A percentile compares a stretch with the other conserved stretches of the same genome.
Evolutionary conservation across 2,329 filamentous ascomycete genomes (phyloP).

Genomic region (Mollisia scopiformis): DNA sequence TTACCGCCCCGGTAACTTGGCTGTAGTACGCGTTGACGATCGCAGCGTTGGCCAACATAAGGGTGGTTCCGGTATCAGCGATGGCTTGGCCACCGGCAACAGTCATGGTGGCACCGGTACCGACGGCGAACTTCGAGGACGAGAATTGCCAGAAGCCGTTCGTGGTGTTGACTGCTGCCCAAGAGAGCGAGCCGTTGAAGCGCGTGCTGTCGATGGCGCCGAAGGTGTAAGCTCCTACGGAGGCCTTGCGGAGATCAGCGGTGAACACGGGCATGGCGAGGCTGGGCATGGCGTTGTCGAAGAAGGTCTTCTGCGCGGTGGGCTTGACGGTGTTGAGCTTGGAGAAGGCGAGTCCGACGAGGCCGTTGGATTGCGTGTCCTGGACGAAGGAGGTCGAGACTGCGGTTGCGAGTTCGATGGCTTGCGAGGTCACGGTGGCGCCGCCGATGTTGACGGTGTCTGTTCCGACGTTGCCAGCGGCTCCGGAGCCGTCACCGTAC

Average conservation of each 20-base stretch:
- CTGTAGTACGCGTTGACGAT: conserved; percentile 46
- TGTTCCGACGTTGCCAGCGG: conserved; percentile 39
- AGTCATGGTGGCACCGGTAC: conserved; percentile 54
- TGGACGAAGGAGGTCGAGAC: conserved; percentile 38
- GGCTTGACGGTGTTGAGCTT: conserved; percentile 40
- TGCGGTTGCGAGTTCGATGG: conserved; percentile 38
- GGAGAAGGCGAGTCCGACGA: conserved; percentile 61
- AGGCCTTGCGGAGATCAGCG: conserved; percentile 52
- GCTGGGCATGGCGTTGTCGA: conserved; percentile 36
- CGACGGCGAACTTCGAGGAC: conserved; percentile 50
- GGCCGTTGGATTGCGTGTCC: conserved; percentile 52
- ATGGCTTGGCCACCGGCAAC: conserved; percentile 57
- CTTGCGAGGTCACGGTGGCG: conserved; percentile 37
- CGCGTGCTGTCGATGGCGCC: conserved; percentile 56
- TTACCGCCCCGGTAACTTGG: conserved; percentile 40
- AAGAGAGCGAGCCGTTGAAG: conserved; percentile 57
- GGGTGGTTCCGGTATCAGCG: conserved; percentile 47
- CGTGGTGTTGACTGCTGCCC: conserved; percentile 49
- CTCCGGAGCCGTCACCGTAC: conserved; percentile 44
- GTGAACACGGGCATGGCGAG: conserved; percentile 61
- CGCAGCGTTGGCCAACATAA: conserved; percentile 40
- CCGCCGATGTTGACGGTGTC: conserved; percentile 41
- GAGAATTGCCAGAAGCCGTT: conserved; percentile 62
- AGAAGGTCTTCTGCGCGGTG: conserved; percentile 39
- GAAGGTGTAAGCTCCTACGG: conserved; percentile 55